Base-by-base conservation (phyloP, 139 green algal species). In the Picocystis salinarum region DNA sequence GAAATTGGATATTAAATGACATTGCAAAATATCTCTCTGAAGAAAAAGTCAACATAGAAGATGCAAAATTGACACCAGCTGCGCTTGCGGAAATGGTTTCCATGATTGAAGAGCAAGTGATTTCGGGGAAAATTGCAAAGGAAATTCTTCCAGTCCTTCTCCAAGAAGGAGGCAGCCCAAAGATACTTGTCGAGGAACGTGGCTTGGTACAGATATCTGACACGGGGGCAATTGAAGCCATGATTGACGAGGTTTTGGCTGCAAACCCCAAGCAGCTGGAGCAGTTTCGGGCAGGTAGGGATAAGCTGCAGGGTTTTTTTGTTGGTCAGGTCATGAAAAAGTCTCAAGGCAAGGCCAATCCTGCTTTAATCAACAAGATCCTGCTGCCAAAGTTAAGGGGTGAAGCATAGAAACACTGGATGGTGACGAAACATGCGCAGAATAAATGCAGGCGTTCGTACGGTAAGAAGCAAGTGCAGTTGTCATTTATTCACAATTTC, bases 91-190 rank as follows among this genome's bases (percentile, higher is more conserved):
- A 96, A 55, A 80, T 95, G 67, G 75, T 95, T n/a, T 9, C 5
- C 4, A 63, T 94, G 3, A 95, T 96, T 23, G 77, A 93, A 44
- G 50, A 67, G 17, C 70, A 65, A 36, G 68, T 60, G 19, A 93
- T 96, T 60, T 87, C 70, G 50, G 86, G 86, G 52, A 96, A 96
- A 66, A 96, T 96, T 45, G 86, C 64, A 23, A 96, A 96, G 57
- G 74, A 95, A 37, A 48, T 93, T 33, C 61, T 93, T 51, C 78
- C 82, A 1, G 61, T 75, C 17, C 46, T 70, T 19, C 42, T 70
- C 22, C 15, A 39, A 24, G 23, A 23, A 4, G 56, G 46, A 1
- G 46, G 33, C 7, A 29, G 29, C 4, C 15, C 53, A 12, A 46
- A 33, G 17, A 20, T 48, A 49, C 19, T 66, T 23, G 56, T 70